A percentile compares a stretch with the other conserved stretches of the same genome.
Evolutionary conservation across 257 asterid genomes (phyloP).

Genomic region (Petrea volubilis): DNA sequence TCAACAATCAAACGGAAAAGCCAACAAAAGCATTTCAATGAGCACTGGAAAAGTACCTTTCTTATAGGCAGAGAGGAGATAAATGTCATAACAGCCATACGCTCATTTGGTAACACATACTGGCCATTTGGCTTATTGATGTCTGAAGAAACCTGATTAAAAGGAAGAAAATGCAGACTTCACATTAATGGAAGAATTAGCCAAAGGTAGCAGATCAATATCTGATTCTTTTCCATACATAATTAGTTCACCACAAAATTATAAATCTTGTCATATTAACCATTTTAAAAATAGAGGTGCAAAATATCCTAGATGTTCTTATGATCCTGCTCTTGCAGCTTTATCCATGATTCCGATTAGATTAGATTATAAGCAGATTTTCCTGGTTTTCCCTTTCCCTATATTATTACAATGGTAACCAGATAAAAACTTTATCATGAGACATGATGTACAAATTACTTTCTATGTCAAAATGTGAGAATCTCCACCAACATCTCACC

Average conservation of each 20-base stretch:
- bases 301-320: background rate
- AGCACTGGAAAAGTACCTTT: conserved; percentile 57
- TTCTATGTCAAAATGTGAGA: background rate
- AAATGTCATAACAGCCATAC: conserved; percentile 78
- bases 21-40: conserved; percentile 8
- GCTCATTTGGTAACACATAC: conserved; percentile 80
- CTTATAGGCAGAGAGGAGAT: conserved; percentile 91
- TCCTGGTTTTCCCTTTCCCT: background rate
- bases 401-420: background rate
- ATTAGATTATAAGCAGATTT: background rate
- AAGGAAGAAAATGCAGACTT: conserved; percentile 1
- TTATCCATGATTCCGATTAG: conserved; percentile 5
- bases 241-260: background rate
- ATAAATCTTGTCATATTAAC: conserved; percentile 7
- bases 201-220: background rate
- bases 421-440: background rate
- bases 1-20: background rate
- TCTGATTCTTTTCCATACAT: background rate
- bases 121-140: conserved; percentile 98
- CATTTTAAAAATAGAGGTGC: background rate
- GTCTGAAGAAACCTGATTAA: conserved; percentile 87
- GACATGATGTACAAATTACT: background rate
- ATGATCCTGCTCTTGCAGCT: background rate
- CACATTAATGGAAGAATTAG: background rate
- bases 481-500: background rate